Evolutionary conservation across 306 rosid genomes (phyloP), one percentile per base, ranked within the genome.

Genomic region (Biancaea sappan): DNA sequence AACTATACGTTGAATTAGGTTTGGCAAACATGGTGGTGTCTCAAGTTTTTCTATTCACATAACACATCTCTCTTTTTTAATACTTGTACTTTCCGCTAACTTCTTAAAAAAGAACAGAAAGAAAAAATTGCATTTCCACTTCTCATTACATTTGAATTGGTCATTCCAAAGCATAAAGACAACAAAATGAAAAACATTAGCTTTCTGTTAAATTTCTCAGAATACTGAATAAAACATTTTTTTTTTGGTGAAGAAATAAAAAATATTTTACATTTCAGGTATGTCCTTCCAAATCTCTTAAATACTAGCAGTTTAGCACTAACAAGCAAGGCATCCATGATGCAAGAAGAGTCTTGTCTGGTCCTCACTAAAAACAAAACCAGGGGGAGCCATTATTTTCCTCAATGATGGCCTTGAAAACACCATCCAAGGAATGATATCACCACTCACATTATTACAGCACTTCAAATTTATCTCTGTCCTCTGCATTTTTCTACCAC

Each of bases 381-480:
- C 29, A 4, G 69, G 56, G 0, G 93, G 91, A 24, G 83, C 81
- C 8, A 77, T 38, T 48, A 94, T 77, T 80, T 28, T 87, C 69
- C 87, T 84, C 77, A 93, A 84, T 2, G 92, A 82, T 14, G 87
- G 82, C 77, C 88, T 85, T 35, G 86, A 69, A 66, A 77, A 34
- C 6, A 62, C 86, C 85, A 86, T 29, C 86, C 82, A 73, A 50
- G 81, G 72, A 77, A 87, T 69, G 69, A 86, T 60, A 73, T 79
- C 83, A 44, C 48, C 62, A 71, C 22, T 31, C 73, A 89, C 81
- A 8, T 66, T 63, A 21, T 51, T 3, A 71, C 94, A 88, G n/a
- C 51, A 47, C 79, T 48, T 71, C 68, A 94, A 81, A 79, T 85
- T 84, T 69, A 94, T 81, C 85, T 81, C 88, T 83, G 50, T 59